Evolutionary conservation across 2,329 filamentous ascomycete genomes (phyloP).

Genomic region (Parafenestella ontariensis): DNA sequence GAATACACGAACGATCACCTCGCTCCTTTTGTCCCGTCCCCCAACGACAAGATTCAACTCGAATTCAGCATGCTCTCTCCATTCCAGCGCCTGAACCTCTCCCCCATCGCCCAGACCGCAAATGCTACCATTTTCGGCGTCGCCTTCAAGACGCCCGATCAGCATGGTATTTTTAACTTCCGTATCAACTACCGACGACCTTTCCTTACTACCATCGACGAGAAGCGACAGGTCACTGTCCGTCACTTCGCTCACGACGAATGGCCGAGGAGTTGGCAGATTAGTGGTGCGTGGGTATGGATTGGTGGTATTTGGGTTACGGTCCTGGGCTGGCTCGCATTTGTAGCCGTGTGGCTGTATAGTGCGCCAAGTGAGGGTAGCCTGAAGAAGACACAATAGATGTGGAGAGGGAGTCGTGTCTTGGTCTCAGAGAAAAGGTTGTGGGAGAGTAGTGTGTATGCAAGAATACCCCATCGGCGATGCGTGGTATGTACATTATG

Average conservation of each 20-base stretch:
- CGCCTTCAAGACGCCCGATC: constrained; percentile 85
- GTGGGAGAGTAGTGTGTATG: constrained; percentile 5
- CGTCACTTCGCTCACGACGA: constrained; percentile 97
- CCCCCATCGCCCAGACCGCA: constrained; percentile 62
- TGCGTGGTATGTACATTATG: constrained; percentile 22
- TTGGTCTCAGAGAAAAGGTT: not conserved
- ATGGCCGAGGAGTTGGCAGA: constrained; percentile 89
- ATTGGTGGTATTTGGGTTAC: constrained; percentile 87
- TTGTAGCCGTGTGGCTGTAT: constrained; percentile 89
- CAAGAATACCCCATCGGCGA: constrained; percentile 11
- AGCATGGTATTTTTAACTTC: constrained; percentile 99
- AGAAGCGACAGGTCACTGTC: constrained; percentile 94
- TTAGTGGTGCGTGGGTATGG: constrained; percentile 93
- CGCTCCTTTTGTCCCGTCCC: constrained; percentile 73
- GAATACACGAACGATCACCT: constrained; percentile 81
- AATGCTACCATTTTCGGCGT: constrained; percentile 77
- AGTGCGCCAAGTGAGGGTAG: constrained; percentile 65
- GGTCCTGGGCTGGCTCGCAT: constrained; percentile 81
- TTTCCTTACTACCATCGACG: constrained; percentile 86
- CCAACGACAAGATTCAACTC: constrained; percentile 80
- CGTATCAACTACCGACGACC: constrained; percentile 95
- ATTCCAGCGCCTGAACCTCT: constrained; percentile 85
- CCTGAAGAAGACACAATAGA: constrained; percentile 58
- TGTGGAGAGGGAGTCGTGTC: not conserved
- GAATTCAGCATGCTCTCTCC: constrained; percentile 99